Conservation (phyloP, 192 early-diverging fungal genomes). For the Blastocladiella britannica region DNA sequence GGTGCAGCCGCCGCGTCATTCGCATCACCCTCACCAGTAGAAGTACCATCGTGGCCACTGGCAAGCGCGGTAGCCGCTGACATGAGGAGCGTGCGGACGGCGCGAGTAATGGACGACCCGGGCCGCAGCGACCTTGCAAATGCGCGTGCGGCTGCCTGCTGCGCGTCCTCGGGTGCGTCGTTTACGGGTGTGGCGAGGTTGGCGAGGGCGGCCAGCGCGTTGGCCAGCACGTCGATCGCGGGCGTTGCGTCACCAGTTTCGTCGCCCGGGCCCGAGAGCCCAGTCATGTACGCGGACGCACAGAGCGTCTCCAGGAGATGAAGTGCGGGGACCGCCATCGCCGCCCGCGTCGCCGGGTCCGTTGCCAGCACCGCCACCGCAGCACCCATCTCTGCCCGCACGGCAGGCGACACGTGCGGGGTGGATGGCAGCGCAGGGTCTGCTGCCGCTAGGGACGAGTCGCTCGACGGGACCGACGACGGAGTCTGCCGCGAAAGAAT, state of each 20-base stretch:
- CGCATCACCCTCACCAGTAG: not conserved
- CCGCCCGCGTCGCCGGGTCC: not conserved
- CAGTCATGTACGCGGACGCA: no score
- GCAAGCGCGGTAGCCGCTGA: no score
- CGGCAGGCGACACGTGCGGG: slow-evolving; percentile 25
- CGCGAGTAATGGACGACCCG: not conserved
- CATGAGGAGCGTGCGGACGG: no score
- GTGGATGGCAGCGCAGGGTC: not conserved
- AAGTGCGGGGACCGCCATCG: not conserved
- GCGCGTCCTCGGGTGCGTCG: not conserved
- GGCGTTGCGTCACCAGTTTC: not conserved
- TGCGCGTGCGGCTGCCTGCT: no score
- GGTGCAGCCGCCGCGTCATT: not conserved
- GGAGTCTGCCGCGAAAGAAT: no score
- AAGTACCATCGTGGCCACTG: no score
- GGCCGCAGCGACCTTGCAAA: not conserved
- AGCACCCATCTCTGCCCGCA: slow-evolving; percentile 64
- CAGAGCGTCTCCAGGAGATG: not conserved
- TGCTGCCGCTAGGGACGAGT: slow-evolving; percentile 1
- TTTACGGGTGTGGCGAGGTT: no score
- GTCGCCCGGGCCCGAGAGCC: no score
- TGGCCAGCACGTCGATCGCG: not conserved
- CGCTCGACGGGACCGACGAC: not conserved
- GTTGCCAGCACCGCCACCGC: slow-evolving; percentile 56
- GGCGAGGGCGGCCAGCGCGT: not conserved